These are phyloP conservation scores for Diplodia intermedia DNA, from an alignment of 2,329 filamentous ascomycete genomes.

Conservation along the genomic window DNA sequence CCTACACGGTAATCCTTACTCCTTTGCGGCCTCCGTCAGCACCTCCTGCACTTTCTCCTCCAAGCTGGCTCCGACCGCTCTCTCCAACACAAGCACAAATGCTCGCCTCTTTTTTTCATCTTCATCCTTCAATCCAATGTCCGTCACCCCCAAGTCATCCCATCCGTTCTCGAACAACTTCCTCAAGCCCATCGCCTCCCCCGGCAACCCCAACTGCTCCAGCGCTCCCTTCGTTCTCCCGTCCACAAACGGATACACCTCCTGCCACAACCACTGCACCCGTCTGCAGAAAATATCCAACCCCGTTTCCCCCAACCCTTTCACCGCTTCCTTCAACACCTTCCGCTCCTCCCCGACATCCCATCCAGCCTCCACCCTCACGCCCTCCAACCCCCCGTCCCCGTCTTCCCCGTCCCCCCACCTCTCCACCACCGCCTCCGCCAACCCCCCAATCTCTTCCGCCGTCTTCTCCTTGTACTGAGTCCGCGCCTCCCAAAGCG, in stretches of 20 bases:
- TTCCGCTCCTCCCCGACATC: conserved; percentile 43
- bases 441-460: conserved; percentile 47
- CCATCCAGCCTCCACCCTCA: conserved; percentile 44
- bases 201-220: conserved; percentile 47
- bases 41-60: conserved; percentile 47
- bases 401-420: conserved; percentile 44
- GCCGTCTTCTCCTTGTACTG: conserved; percentile 58
- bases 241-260: conserved; percentile 51
- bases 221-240: conserved; percentile 44
- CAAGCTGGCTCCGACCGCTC: conserved; percentile 48
- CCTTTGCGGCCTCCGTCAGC: conserved; percentile 37
- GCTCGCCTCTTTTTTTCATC: conserved; percentile 47
- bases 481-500: conserved; percentile 52
- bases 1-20: neutral
- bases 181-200: conserved; percentile 44
- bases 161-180: conserved; percentile 47
- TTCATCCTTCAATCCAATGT: conserved; percentile 43
- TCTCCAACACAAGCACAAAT: conserved; percentile 51
- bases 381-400: conserved; percentile 37
- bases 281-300: conserved; percentile 53
- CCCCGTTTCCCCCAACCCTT: conserved; percentile 52
- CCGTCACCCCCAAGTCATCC: conserved; percentile 41
- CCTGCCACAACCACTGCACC: conserved; percentile 51
- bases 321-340: conserved; percentile 46
- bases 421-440: conserved; percentile 40